These are phyloP conservation scores for Candida neerlandica DNA, from an alignment of 1,139 yeast species.

Conservation along the genomic window DNA sequence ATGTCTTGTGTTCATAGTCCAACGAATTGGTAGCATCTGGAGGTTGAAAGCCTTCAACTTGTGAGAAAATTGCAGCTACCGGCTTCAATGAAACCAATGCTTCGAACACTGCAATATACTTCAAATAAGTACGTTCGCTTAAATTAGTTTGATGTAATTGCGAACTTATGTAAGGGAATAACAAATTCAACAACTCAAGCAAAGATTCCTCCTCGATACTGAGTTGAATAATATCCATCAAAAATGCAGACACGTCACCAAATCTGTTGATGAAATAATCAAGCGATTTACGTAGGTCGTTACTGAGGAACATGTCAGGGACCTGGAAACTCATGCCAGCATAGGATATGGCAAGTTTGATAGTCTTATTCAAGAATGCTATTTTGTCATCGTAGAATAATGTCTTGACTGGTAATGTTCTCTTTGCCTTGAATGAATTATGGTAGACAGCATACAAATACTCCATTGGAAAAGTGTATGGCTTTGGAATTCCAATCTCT, in stretches of 20 bases:
- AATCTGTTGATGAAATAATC: constrained; percentile 32
- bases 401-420: constrained; percentile 46
- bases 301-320: constrained; percentile 62
- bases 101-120: constrained; percentile 57
- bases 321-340: constrained; percentile 72
- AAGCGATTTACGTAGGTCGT: constrained; percentile 33
- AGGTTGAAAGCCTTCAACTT: constrained; percentile 57
- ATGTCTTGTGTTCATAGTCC: constrained; percentile 59
- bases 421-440: constrained; percentile 37
- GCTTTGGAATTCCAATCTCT: constrained; percentile 47
- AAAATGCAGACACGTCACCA: constrained; percentile 51
- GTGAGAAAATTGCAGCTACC: constrained; percentile 63
- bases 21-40: constrained; percentile 43
- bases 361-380: constrained; percentile 49
- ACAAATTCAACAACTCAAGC: constrained; percentile 57
- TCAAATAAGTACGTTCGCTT: constrained; percentile 53
- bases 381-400: constrained; percentile 38
- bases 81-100: constrained; percentile 60
- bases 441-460: constrained; percentile 51
- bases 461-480: constrained; percentile 38
- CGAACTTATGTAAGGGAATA: constrained; percentile 51
- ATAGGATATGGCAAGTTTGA: constrained; percentile 61
- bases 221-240: constrained; percentile 58
- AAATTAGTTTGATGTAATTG: constrained; percentile 31
- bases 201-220: constrained; percentile 69